Evolutionary conservation across 2,329 filamentous ascomycete genomes (phyloP), one percentile per base, ranked within the genome.

Genomic region (Apiospora koreana): DNA sequence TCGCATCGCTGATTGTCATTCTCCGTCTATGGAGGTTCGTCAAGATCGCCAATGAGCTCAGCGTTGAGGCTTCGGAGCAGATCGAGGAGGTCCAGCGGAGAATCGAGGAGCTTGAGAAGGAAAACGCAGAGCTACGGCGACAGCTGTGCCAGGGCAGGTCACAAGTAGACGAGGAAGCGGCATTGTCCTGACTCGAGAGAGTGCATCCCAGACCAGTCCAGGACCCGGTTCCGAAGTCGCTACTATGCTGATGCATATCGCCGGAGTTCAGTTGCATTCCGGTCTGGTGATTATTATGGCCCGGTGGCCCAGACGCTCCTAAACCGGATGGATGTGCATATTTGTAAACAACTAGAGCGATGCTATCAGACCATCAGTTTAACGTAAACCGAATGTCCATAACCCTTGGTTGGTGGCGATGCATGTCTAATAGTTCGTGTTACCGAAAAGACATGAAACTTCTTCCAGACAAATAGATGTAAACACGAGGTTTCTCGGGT

Each of bases 11-110:
- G n/a, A 86, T 93, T 66, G 85, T 93, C 38, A 84, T 92, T 4
- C 81, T 93, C 62, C 88, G 91, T 68, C 82, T 93, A 3, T 92
- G 90, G 88, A 86, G 91, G 21, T 85, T 93, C 62, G 88, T 92
- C 77, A 92, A 93, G 81, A 91, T 93, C 68, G 87, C 92, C 8
- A 89, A 93, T 76, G 91, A 93, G 79, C 83, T 92, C 72, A 87
- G 87, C 41, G 84, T 90, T 8, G 89, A 89, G 10, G 89, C 89
- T 1, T 81, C 87, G 45, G 90, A 92, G 79, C 84, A 89, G 76
- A 87, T 89, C 81, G 89, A 90, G 72, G 84, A 84, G 12, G 79
- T 92, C 48, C 83, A 88, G 73, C 79, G 83, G 68, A 80, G 84
- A 69, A 81, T 92, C 35, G 83, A 86, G 66, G 79, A 83, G 35